Evolutionary conservation across 805 yeast species (phyloP).

Genomic region (Jamesozyma lodderae): DNA sequence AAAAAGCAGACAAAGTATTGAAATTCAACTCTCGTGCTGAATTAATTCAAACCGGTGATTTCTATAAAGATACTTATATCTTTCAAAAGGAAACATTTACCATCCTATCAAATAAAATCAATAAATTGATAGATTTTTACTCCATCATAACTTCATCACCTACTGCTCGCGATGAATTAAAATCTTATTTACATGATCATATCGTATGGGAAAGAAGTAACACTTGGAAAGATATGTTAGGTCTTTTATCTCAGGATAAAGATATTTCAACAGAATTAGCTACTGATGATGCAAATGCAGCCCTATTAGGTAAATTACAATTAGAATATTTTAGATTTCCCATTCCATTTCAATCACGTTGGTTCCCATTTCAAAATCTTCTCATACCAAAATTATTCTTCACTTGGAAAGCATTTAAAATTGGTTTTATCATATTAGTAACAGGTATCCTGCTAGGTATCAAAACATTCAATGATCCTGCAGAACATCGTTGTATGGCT

Average conservation of each 20-base stretch:
- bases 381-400: constrained; percentile 41
- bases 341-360: constrained; percentile 18
- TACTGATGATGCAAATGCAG: constrained; percentile 9
- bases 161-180: constrained; percentile 43
- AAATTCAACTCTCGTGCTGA: constrained; percentile 43
- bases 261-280: constrained; percentile 22
- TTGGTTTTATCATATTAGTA: constrained; percentile 40
- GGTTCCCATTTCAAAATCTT: constrained; percentile 16
- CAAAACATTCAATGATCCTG: constrained; percentile 52
- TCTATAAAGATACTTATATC: constrained; percentile 43
- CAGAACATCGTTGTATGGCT: constrained; percentile 58
- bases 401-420: constrained; percentile 40
- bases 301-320: constrained; percentile 25
- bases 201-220: constrained; percentile 95
- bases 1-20: constrained; percentile 81
- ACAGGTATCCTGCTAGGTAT: constrained; percentile 49
- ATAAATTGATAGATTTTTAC: constrained; percentile 43
- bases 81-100: constrained; percentile 44
- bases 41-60: constrained; percentile 37
- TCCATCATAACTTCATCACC: constrained; percentile 37
- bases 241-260: constrained; percentile 52
- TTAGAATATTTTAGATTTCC: constrained; percentile 29
- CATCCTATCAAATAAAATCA: constrained; percentile 44
- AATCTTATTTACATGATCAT: constrained; percentile 69
- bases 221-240: constrained; percentile 92